Percentiles rank a stretch among this genome's conserved stretches.
phyloP scores from a whole-genome alignment of 768 basidiomycete genomes.

The Boletellus ananiceps region DNA sequence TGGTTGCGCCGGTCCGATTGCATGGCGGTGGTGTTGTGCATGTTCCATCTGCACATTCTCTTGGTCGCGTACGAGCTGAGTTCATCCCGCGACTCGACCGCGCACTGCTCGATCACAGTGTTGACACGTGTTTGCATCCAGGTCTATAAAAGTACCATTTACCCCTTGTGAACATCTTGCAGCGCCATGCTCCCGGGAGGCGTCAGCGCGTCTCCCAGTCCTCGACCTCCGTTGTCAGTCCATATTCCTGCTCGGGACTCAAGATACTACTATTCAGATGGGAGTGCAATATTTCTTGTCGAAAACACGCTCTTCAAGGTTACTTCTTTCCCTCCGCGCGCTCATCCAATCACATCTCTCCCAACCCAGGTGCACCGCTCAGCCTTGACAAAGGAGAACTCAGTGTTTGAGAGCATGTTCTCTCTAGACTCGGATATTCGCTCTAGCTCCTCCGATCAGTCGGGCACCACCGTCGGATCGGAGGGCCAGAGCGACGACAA shows the following conservation, averaged over 20 bases:
- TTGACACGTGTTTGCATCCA: no score
- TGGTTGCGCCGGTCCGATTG: no score
- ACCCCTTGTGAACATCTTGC: no score
- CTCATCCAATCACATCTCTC: slow-evolving; percentile 8
- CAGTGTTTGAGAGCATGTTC: slow-evolving; percentile 46
- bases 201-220: slow-evolving; percentile 30
- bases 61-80: no score
- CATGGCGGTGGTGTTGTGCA: no score
- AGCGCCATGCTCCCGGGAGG: slow-evolving; percentile 26
- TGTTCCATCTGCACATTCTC: no score
- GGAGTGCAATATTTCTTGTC: slow-evolving; percentile 41
- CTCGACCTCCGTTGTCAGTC: slow-evolving; percentile 31
- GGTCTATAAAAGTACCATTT: no score
- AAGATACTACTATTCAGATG: slow-evolving; percentile 38
- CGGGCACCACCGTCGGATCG: slow-evolving; percentile 29
- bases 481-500: slow-evolving; percentile 50
- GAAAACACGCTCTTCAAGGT: slow-evolving; percentile 51
- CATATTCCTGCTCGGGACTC: slow-evolving; percentile 34
- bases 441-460: slow-evolving; percentile 17
- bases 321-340: slow-evolving; percentile 4
- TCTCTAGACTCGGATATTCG: slow-evolving; percentile 35
- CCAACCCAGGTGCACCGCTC: slow-evolving; percentile 36
- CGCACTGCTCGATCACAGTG: no score
- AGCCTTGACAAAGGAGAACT: slow-evolving; percentile 41
- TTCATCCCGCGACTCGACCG: no score